Evolutionary conservation across 179 eudicot genomes (phyloP).

Genomic region (Carnegiea gigantea): DNA sequence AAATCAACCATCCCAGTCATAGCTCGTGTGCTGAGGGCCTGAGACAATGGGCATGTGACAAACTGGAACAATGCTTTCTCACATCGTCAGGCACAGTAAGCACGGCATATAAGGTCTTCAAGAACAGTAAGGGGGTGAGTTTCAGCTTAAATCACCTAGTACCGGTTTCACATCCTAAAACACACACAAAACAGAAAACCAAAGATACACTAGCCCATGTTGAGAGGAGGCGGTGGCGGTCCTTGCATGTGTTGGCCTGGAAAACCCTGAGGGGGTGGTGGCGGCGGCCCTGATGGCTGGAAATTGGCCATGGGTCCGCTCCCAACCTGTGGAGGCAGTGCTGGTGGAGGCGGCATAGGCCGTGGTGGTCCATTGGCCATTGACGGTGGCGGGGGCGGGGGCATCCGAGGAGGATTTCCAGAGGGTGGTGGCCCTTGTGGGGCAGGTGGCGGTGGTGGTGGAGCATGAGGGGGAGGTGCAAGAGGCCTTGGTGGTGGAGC

Average conservation of each 20-base stretch:
- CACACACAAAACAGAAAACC: background rate
- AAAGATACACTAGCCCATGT: conserved; percentile 45
- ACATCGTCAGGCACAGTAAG: background rate
- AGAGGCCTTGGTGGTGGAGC: conserved; percentile 64
- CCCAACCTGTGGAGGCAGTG: conserved; percentile 73
- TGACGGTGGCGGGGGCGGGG: conserved; percentile 71
- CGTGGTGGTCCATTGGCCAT: conserved; percentile 77
- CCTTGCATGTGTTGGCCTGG: conserved; percentile 77
- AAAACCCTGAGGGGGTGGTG: conserved; percentile 77
- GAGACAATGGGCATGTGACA: too few relatives aligned
- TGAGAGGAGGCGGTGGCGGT: conserved; percentile 70
- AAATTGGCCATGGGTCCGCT: conserved; percentile 72
- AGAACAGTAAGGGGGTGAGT: background rate
- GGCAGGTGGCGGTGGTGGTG: conserved; percentile 69
- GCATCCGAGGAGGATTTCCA: conserved; percentile 67
- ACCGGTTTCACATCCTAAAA: background rate
- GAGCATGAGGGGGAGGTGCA: conserved; percentile 71
- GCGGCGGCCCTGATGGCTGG: conserved; percentile 51
- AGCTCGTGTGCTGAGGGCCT: background rate
- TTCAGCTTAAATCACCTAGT: background rate
- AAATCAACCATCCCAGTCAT: background rate
- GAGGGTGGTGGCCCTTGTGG: conserved; percentile 62
- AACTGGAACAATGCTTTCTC: too few relatives aligned
- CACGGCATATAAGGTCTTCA: background rate
- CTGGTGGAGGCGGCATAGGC: conserved; percentile 81